Conservation (phyloP, 2,329 filamentous ascomycete species). For the Fusarium avenaceum region DNA sequence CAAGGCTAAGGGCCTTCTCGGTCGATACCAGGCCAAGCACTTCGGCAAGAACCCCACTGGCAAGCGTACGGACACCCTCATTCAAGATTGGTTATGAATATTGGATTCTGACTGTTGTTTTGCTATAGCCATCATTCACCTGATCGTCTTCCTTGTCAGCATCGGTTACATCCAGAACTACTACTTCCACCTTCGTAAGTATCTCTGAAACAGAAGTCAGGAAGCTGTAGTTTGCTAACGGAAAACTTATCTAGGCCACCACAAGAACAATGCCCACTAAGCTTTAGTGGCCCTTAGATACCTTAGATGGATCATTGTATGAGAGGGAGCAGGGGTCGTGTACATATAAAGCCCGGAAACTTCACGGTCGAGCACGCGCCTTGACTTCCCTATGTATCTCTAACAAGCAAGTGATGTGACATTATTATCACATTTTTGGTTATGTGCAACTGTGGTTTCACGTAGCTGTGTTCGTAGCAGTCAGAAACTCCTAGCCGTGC, state of each 20-base stretch:
- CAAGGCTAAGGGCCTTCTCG: constrained; percentile 85
- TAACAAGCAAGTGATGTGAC: constrained; percentile 50
- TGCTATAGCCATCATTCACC: constrained; percentile 84
- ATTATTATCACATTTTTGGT: constrained; percentile 35
- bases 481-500: background rate
- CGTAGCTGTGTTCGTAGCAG: background rate
- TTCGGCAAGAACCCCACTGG: constrained; percentile 94
- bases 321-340: constrained; percentile 53
- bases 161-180: constrained; percentile 98
- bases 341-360: constrained; percentile 59
- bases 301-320: constrained; percentile 44
- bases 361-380: constrained; percentile 54
- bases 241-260: constrained; percentile 78
- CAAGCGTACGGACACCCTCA: constrained; percentile 76
- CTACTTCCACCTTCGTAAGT: constrained; percentile 99
- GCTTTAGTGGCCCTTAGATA: constrained; percentile 40
- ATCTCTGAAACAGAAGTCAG: constrained; percentile 45
- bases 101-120: constrained; percentile 38
- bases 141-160: constrained; percentile 80
- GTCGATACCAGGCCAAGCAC: constrained; percentile 90
- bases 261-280: constrained; percentile 99
- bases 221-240: constrained; percentile 33
- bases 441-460: background rate
- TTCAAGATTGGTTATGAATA: constrained; percentile 45
- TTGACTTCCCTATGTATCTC: constrained; percentile 55